Percentiles rank a stretch among this genome's conserved stretches.
phyloP scores from a whole-genome alignment of 345 rosid genomes.

The Dipteronia dyeriana region DNA sequence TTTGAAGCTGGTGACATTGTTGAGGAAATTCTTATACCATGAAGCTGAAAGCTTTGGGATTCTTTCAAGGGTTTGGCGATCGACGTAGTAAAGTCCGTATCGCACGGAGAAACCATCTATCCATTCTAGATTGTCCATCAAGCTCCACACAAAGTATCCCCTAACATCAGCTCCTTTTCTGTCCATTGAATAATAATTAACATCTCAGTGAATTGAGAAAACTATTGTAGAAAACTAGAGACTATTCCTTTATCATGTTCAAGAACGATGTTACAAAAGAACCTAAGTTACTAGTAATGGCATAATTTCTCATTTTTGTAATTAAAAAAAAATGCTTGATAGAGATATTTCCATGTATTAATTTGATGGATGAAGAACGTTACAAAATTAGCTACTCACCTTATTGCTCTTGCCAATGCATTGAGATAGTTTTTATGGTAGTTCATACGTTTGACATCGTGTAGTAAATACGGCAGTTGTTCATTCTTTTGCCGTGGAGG shows the following conservation, averaged over 20 bases:
- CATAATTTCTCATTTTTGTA: too few relatives aligned
- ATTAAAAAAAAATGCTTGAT: too few relatives aligned
- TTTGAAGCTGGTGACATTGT: background rate
- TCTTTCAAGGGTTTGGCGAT: constrained; percentile 31
- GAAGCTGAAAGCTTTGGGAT: constrained; percentile 42
- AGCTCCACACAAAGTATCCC: constrained; percentile 47
- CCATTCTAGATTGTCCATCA: constrained; percentile 50
- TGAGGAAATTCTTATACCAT: constrained; percentile 43
- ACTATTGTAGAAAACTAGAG: background rate
- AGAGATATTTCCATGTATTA: too few relatives aligned
- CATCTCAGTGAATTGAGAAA: background rate
- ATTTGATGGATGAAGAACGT: too few relatives aligned
- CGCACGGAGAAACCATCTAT: constrained; percentile 26
- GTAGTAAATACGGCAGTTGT: constrained; percentile 9
- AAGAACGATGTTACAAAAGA: too few relatives aligned
- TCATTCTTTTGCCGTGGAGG: constrained; percentile 16
- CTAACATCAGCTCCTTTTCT: constrained; percentile 51
- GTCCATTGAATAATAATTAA: background rate
- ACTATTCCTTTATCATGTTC: too few relatives aligned
- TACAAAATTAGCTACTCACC: constrained; percentile 16
- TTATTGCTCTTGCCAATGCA: constrained; percentile 39
- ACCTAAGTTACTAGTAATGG: too few relatives aligned
- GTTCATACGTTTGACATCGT: constrained; percentile 33
- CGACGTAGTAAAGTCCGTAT: constrained; percentile 35
- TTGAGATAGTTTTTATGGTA: constrained; percentile 43